Percentiles rank a stretch among this genome's conserved stretches.
Evolutionary conservation across 1,139 yeast species (phyloP).

Genomic region (Nakaseomyces nivariensis): DNA sequence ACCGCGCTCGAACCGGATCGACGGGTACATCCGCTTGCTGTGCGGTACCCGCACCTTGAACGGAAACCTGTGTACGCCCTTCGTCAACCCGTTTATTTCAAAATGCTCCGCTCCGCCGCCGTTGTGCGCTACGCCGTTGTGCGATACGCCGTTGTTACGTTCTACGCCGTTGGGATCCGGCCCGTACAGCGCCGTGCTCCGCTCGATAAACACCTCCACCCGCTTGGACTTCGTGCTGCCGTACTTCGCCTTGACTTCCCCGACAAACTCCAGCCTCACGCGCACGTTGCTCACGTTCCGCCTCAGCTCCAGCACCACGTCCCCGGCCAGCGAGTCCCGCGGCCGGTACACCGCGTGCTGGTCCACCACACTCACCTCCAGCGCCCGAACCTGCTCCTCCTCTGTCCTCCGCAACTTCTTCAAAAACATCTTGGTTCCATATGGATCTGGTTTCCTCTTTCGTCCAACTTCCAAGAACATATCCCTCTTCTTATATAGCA

Average conservation of each 20-base stretch:
- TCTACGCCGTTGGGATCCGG: neutral
- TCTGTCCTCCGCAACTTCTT: neutral
- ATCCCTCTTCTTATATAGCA: too few species aligned
- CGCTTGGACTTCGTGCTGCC: constrained; percentile 14
- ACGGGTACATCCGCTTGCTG: constrained; percentile 56
- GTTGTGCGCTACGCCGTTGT: too few species aligned
- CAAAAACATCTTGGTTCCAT: neutral
- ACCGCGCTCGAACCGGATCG: constrained; percentile 79
- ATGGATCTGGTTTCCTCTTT: too few species aligned
- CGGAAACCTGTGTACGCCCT: constrained; percentile 84
- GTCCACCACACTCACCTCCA: neutral
- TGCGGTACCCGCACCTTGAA: constrained; percentile 69
- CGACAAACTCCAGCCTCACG: constrained; percentile 38
- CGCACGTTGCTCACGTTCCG: constrained; percentile 19
- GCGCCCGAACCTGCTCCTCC: neutral
- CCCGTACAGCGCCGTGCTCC: constrained; percentile 61
- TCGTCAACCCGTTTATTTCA: constrained; percentile 39
- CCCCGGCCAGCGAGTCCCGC: constrained; percentile 1
- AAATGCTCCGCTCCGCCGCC: too few species aligned
- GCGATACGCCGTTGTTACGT: too few species aligned
- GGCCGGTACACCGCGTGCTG: constrained; percentile 4
- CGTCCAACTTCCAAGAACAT: too few species aligned
- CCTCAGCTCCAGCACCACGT: constrained; percentile 5
- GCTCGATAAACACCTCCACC: constrained; percentile 50
- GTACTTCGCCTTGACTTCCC: constrained; percentile 47